Evolutionary conservation across 306 rosid genomes (phyloP).

Genomic region (Cicer bijugum): DNA sequence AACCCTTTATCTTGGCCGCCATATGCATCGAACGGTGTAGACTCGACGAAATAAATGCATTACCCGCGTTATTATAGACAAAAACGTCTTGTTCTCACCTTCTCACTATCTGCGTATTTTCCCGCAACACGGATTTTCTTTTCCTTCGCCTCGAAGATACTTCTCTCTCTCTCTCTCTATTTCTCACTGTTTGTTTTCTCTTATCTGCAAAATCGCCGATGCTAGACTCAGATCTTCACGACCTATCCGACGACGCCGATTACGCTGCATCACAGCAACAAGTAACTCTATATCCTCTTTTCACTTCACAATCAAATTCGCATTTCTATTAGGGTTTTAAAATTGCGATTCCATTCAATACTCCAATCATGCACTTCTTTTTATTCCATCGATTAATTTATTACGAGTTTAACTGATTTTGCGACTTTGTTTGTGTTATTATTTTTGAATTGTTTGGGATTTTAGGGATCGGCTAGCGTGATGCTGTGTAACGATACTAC

Average conservation of each 20-base stretch:
- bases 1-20: constrained; percentile 26
- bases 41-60: neutral
- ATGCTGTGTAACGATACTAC: constrained; percentile 70
- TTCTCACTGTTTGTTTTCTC: neutral
- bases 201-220: constrained; percentile 51
- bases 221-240: constrained; percentile 87
- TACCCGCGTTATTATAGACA: constrained; percentile 43
- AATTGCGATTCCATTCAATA: constrained; percentile 22
- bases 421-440: neutral
- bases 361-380: neutral
- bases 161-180: constrained; percentile 10
- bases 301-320: constrained; percentile 30
- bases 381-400: neutral
- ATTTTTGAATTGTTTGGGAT: constrained; percentile 37
- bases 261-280: constrained; percentile 92
- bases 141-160: constrained; percentile 52
- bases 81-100: constrained; percentile 25
- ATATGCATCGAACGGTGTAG: constrained; percentile 20
- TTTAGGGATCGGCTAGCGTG: constrained; percentile 70
- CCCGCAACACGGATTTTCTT: constrained; percentile 38
- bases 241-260: constrained; percentile 95
- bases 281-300: constrained; percentile 46
- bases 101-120: constrained; percentile 20
- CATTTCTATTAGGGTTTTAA: constrained; percentile 45
- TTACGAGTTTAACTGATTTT: constrained; percentile 29